Base-by-base conservation (phyloP, 345 rosid species). In the Populus alba region DNA sequence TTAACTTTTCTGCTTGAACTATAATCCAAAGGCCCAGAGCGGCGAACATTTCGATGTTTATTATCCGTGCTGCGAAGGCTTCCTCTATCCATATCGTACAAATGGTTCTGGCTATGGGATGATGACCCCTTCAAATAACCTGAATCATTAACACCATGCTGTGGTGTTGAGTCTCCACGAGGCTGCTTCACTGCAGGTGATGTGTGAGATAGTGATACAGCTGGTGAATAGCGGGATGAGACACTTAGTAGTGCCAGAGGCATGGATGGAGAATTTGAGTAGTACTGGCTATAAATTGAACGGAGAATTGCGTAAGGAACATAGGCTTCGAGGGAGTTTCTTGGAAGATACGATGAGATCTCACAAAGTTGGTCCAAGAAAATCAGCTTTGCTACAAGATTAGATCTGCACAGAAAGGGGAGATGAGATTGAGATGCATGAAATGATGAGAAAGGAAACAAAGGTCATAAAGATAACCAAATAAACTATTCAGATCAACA, bases 361-460 rank as follows among this genome's bases (percentile, higher is more conserved):
- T 97, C 98, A 68, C 92, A 97, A 38, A 97, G 89, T 88, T 94
- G 98, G 85, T 97, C 99, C 38, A 97, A 85, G 92, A 97, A 97
- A 63, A 94, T 91, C 63, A 97, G 90, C 89, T 94, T 94, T 17
- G 97, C 95, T 33, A 94, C 94, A 12, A 94, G 93, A 85, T 91
- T 97, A 89, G 97, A 90, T 81, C 98, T 94, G 92, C 78, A 49
- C 10, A 85, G 16, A 71, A 70, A 8, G 66, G 51, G 2, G 27
- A 55, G 25, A 20, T 7, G 62, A 22, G 1, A 55, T 55, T 8
- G 25, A 55, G 59, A 51, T 17, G 2, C 25, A n/a, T 20, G 27
- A 55, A 43, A 22, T 22, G 23, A 55, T 55, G 27, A 22, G 62
- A 22, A n/a, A 55, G 62, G n/a, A 55, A 22, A 55, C 62, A 55